These are phyloP conservation scores for Yamadazyma triangularis DNA, from an alignment of 1,139 yeast species.

Conservation along the genomic window DNA sequence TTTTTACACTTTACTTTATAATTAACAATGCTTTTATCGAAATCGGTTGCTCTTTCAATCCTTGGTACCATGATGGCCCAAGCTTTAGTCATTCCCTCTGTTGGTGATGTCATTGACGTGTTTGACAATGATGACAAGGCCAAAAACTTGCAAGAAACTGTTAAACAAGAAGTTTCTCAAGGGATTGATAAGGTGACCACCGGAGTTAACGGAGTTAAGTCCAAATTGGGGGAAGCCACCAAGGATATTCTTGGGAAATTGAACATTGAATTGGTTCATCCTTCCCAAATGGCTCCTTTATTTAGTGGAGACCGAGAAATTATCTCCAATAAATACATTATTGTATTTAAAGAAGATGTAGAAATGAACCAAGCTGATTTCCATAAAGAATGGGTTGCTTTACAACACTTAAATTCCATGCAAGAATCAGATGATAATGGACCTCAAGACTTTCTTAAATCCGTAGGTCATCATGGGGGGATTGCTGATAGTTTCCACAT, in stretches of 20 bases:
- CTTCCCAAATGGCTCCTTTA: constrained; percentile 12
- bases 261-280: constrained; percentile 9
- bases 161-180: constrained; percentile 3
- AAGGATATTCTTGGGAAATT: constrained; percentile 8
- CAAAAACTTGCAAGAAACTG: too few species aligned
- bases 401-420: constrained; percentile 36
- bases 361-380: constrained; percentile 31
- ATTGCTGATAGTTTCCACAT: constrained; percentile 42
- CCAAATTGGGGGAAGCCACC: constrained; percentile 1
- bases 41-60: constrained; percentile 47
- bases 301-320: constrained; percentile 16
- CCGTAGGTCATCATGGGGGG: constrained; percentile 52
- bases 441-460: neutral
- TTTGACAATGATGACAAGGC: constrained; percentile 10
- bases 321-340: constrained; percentile 48
- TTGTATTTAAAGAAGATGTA: constrained; percentile 30
- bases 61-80: constrained; percentile 57
- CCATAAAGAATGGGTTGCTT: constrained; percentile 62
- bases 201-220: constrained; percentile 1
- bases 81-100: constrained; percentile 63
- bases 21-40: constrained; percentile 44
- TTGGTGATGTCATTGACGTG: constrained; percentile 41
- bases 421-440: constrained; percentile 13
- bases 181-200: neutral
- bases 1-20: too few species aligned